Percentiles rank a stretch among this genome's conserved stretches.
Evolutionary conservation across 345 rosid species (phyloP).

Genomic region (Zanthoxylum bungeanum): DNA sequence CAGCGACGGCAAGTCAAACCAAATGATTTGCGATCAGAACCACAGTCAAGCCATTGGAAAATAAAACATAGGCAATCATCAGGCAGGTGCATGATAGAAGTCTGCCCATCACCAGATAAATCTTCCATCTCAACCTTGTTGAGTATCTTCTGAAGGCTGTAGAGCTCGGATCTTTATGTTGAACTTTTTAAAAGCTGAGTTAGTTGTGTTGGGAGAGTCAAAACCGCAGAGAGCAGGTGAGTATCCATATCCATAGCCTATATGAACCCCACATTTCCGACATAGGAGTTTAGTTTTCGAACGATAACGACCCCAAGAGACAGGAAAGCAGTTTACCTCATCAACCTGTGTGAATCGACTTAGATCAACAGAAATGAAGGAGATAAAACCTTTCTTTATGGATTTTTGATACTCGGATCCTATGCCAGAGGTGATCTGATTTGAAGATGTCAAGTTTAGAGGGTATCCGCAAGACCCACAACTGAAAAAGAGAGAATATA

Average conservation of each 20-base stretch:
- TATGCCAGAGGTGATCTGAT: conserved; percentile 38
- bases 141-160: conserved; percentile 49
- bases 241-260: conserved; percentile 58
- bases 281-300: conserved; percentile 58
- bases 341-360: conserved; percentile 62
- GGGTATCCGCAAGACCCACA: conserved; percentile 67
- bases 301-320: conserved; percentile 36
- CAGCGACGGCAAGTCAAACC: conserved; percentile 69
- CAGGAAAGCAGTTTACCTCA: conserved; percentile 52
- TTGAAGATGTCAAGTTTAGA: conserved; percentile 51
- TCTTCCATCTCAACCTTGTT: conserved; percentile 40
- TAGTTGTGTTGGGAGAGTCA: conserved; percentile 42
- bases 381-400: conserved; percentile 39
- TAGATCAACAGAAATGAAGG: conserved; percentile 52
- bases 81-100: conserved; percentile 52
- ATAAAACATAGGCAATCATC: conserved; percentile 73
- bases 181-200: conserved; percentile 42
- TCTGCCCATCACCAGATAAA: conserved; percentile 26
- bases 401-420: conserved; percentile 45
- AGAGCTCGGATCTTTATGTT: conserved; percentile 47
- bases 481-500: conserved; percentile 29
- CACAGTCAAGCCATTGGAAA: conserved; percentile 44
- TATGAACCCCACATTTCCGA: conserved; percentile 60
- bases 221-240: conserved; percentile 53
- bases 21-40: conserved; percentile 61